Evolutionary conservation across 495 filamentous ascomycete species (phyloP).

Genomic region (Trypethelium eluteriae): DNA sequence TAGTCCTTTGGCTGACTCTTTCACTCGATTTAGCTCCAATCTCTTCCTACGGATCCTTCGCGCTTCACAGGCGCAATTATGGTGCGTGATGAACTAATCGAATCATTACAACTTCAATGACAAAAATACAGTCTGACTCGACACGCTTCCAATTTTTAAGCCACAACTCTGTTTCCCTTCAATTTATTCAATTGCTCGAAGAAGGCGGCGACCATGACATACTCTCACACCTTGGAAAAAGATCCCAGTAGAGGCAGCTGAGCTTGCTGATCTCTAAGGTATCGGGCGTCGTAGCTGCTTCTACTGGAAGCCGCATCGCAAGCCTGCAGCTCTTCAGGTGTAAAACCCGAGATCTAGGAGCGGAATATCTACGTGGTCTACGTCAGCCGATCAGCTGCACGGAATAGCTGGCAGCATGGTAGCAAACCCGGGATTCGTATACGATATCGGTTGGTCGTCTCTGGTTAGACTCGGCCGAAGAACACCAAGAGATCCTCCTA

Average conservation of each 20-base stretch:
- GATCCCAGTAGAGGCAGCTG: background rate
- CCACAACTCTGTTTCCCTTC: no score
- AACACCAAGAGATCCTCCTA: background rate
- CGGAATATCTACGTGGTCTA: background rate
- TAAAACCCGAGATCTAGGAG: background rate
- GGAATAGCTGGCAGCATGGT: background rate
- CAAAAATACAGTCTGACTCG: no score
- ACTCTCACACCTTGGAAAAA: background rate
- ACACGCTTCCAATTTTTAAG: no score
- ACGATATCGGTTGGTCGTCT: background rate
- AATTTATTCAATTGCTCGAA: background rate
- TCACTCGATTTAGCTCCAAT: no score
- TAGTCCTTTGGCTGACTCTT: no score
- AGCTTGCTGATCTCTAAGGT: background rate
- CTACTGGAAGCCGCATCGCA: background rate
- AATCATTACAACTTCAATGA: no score
- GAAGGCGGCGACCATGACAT: background rate
- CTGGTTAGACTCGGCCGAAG: conserved; percentile 1
- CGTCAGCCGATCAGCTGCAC: background rate
- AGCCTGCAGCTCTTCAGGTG: background rate
- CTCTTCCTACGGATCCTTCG: no score
- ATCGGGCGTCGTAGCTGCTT: background rate
- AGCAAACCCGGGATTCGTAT: background rate
- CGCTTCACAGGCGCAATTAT: no score
- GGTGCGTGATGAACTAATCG: no score